These are phyloP conservation scores for Gleditsia sinensis DNA, from an alignment of 306 rosid species.

Conservation along the genomic window DNA sequence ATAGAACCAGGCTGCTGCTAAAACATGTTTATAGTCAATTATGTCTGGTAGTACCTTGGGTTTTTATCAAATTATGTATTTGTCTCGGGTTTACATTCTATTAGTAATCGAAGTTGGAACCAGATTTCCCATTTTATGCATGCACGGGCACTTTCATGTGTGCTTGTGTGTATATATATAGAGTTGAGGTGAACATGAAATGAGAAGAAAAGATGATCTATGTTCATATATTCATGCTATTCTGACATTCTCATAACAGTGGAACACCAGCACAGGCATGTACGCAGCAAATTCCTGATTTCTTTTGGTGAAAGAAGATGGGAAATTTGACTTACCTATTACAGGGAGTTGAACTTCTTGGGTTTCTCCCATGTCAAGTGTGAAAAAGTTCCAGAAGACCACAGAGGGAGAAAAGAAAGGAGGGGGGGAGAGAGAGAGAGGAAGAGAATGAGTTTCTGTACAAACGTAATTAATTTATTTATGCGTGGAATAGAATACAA, in stretches of 20 bases:
- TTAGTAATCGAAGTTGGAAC: not conserved
- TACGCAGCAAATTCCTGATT: not conserved
- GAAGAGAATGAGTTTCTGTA: no score
- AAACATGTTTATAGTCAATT: not conserved
- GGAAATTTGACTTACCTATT: constrained; percentile 3
- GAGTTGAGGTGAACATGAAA: no score
- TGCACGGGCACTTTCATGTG: not conserved
- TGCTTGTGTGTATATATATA: no score
- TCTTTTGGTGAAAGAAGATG: not conserved
- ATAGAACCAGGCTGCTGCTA: not conserved
- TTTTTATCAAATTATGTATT: not conserved
- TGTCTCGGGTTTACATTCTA: not conserved
- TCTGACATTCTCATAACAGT: not conserved
- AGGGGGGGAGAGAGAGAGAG: no score
- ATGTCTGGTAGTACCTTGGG: not conserved
- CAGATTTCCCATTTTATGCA: not conserved
- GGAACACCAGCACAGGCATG: not conserved
- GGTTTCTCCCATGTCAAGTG: constrained; percentile 20
- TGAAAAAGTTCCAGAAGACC: not conserved
- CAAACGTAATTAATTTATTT: no score
- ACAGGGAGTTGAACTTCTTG: constrained; percentile 28
- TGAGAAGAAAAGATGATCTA: no score
- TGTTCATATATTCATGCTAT: no score
- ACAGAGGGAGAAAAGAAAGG: not conserved
- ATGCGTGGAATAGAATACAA: no score